Evolutionary conservation across 2,329 filamentous ascomycete genomes (phyloP), one percentile per base, ranked within the genome.

Genomic region (Pestalotiopsis sp.): DNA sequence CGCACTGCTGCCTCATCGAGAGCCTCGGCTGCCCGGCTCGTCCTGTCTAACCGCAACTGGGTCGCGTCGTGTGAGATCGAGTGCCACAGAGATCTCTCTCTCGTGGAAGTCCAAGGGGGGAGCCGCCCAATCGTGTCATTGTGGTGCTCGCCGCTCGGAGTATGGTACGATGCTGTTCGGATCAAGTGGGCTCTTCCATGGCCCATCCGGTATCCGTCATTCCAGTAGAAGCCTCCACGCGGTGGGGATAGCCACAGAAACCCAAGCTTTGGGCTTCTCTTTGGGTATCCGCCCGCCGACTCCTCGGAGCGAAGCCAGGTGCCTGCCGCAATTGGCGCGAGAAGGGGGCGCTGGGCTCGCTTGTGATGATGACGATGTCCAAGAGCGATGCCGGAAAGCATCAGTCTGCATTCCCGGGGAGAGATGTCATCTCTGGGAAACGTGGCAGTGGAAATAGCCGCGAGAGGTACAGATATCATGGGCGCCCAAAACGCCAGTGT

Each of bases 21-120:
- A 36, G 31, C 31, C 41, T 65, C 64, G 64, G 64, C 58, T 39
- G 27, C 38, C 31, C 64, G 64, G 64, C 64, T 66, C 45, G n/a
- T 41, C n/a, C 60, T 4, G 39, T 36, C 23, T 20, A 20, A 17
- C 56, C 56, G 38, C 56, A 45, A 45, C 14, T 60, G 52, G 52
- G 45, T 52, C 45, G n/a, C 6, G 13, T 36, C 9, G 52, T 59
- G 25, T 20, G n/a, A 60, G 52, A 67, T 67, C 56, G 65, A 56
- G 65, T 60, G 52, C 31, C 65, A 67, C 65, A 59, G 27, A 41
- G 52, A 67, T 59, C 65, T 67, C 27, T 52, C 17, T 52, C 17
- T 52, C 7, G n/a, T 52, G 17, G 14, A 52, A n/a, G 41, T 14
- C 4, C 41, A 49, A 6, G 17, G 17, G 31, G 31, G 7, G 25